Conservation (phyloP, 805 yeast genomes). For the Candida palmyrensis region DNA sequence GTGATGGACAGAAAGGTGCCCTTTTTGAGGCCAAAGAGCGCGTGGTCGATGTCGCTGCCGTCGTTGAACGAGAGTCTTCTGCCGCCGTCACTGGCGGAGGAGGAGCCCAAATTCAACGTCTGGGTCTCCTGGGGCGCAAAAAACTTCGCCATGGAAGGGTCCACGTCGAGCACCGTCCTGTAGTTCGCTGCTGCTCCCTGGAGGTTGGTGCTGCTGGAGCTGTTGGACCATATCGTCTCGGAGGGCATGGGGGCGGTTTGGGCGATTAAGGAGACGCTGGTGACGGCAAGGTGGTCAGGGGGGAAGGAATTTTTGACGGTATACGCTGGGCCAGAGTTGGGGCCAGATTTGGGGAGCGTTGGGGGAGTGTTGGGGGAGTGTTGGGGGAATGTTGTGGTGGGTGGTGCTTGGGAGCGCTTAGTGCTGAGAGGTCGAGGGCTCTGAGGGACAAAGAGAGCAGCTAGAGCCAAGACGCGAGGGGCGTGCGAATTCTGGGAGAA, state of each 20-base stretch:
- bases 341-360: too few relatives aligned
- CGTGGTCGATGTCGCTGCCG: conserved; percentile 40
- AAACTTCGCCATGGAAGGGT: conserved; percentile 36
- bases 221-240: conserved; percentile 41
- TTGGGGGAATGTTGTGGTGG: background rate
- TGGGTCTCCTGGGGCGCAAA: conserved; percentile 13
- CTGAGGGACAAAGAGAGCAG: background rate
- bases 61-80: conserved; percentile 40
- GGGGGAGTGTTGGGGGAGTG: too few relatives aligned
- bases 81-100: conserved; percentile 5
- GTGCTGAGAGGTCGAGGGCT: too few relatives aligned
- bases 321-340: too few relatives aligned
- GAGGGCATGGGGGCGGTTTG: conserved; percentile 20
- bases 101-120: conserved; percentile 7
- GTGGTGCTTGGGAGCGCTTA: too few relatives aligned
- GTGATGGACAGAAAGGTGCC: conserved; percentile 45
- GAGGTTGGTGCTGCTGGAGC: conserved; percentile 13
- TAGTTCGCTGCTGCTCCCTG: conserved; percentile 17
- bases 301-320: too few relatives aligned
- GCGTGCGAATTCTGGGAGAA: too few relatives aligned
- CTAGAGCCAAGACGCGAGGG: too few relatives aligned
- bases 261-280: background rate
- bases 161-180: conserved; percentile 32
- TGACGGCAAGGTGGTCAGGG: background rate
- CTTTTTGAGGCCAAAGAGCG: conserved; percentile 41